These are phyloP conservation scores for Deinandra increscens DNA, from an alignment of 129 eudicot genomes.

Conservation along the genomic window DNA sequence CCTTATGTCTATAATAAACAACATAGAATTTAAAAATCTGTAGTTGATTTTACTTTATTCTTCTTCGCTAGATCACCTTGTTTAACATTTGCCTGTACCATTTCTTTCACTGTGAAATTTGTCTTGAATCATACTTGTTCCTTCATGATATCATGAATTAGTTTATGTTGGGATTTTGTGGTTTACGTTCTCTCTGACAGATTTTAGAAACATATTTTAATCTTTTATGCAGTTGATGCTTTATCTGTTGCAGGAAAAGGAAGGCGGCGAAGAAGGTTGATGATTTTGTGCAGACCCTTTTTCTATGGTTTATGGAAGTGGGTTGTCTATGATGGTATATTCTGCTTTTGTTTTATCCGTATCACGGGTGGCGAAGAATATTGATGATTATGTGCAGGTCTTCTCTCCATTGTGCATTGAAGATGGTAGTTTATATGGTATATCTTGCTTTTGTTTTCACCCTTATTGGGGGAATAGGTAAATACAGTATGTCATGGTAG, in stretches of 20 bases:
- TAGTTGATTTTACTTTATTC: not conserved
- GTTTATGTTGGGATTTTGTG: not conserved
- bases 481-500: slow-evolving; percentile 9
- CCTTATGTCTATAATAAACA: not conserved
- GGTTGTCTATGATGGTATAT: not conserved
- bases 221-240: slow-evolving; percentile 1
- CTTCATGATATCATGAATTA: too few relatives aligned
- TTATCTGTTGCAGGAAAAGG: slow-evolving; percentile 29
- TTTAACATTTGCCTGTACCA: too few relatives aligned
- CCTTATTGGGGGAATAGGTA: not conserved
- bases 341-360: slow-evolving; percentile 14
- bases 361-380: not conserved
- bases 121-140: too few relatives aligned
- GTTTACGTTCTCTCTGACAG: not conserved
- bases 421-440: slow-evolving; percentile 8
- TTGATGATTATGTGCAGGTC: slow-evolving; percentile 11
- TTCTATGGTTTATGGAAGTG: not conserved
- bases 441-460: slow-evolving; percentile 10
- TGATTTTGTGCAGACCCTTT: slow-evolving; percentile 5
- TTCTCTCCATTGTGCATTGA: not conserved
- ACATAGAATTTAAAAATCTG: not conserved
- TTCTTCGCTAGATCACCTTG: not conserved
- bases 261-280: slow-evolving; percentile 20
- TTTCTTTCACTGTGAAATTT: too few relatives aligned
- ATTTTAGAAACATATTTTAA: not conserved